These are phyloP conservation scores for Discostella stelligera DNA, from an alignment of 352 stramenopile species.

Conservation along the genomic window DNA sequence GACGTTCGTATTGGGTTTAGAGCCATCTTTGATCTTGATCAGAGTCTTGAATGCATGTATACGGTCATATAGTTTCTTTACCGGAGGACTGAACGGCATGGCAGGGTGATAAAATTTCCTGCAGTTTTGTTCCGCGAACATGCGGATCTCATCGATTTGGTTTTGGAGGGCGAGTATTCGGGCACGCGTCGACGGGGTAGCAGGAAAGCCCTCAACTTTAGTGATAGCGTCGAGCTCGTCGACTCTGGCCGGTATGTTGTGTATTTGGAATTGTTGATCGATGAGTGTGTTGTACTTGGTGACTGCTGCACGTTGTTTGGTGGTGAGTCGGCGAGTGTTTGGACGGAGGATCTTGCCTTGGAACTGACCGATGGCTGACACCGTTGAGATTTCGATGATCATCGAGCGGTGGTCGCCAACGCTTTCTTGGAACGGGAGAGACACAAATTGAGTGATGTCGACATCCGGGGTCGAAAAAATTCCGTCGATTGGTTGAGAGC, in stretches of 20 bases:
- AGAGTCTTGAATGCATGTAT: background rate
- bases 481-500: conserved; percentile 22
- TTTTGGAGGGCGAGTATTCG: background rate
- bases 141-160: background rate
- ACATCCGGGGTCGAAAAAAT: conserved; percentile 15
- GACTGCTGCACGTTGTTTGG: background rate
- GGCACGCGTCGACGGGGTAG: too few species aligned
- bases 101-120: conserved; percentile 27
- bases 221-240: too few species aligned
- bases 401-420: conserved; percentile 30
- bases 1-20: conserved; percentile 1
- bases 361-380: conserved; percentile 16
- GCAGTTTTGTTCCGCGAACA: background rate
- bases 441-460: conserved; percentile 7
- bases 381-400: conserved; percentile 28
- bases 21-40: conserved; percentile 6
- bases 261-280: background rate
- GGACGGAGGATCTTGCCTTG: conserved; percentile 17
- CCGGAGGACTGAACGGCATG: conserved; percentile 5
- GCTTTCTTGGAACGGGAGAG: conserved; percentile 15
- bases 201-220: too few species aligned
- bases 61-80: conserved; percentile 8
- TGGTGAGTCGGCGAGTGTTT: conserved; percentile 21
- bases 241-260: too few species aligned
- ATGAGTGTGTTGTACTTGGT: background rate